Percentiles rank a stretch among this genome's conserved stretches.
Evolutionary conservation across 768 basidiomycete genomes (phyloP).

Genomic region (Dentipellis fragilis): DNA sequence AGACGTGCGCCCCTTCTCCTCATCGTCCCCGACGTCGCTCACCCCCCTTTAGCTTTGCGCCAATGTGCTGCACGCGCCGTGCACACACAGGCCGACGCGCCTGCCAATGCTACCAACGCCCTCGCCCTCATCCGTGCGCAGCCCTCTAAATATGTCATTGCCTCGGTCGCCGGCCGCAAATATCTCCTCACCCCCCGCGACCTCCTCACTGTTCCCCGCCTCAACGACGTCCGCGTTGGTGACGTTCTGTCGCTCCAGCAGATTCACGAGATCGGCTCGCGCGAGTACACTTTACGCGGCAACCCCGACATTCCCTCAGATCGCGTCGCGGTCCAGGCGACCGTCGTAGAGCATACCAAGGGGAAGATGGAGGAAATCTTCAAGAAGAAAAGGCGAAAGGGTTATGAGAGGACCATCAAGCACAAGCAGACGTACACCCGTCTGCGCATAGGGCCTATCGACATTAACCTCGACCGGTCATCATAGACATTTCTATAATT

Average conservation of each 20-base stretch:
- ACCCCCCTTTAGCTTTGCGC: conserved; percentile 6
- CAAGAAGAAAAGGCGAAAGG: conserved; percentile 98
- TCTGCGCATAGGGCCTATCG: conserved; percentile 80
- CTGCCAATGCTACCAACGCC: conserved; percentile 38
- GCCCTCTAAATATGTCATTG: conserved; percentile 86
- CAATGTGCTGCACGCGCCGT: conserved; percentile 19
- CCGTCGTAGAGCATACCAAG: conserved; percentile 97
- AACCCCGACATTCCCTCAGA: conserved; percentile 58
- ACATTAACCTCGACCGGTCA: conserved; percentile 23
- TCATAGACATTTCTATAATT: conserved; percentile 18
- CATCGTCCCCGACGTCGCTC: background rate
- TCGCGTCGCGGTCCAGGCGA: conserved; percentile 69
- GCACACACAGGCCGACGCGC: conserved; percentile 20
- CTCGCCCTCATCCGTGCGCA: conserved; percentile 81
- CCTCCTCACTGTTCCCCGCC: conserved; percentile 85
- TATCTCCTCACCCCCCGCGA: conserved; percentile 89
- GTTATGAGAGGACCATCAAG: conserved; percentile 88
- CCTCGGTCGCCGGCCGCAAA: conserved; percentile 76
- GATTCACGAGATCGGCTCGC: conserved; percentile 90
- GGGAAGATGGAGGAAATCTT: conserved; percentile 84
- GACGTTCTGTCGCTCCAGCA: conserved; percentile 74
- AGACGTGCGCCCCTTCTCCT: conserved; percentile 5
- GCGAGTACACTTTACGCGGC: conserved; percentile 86
- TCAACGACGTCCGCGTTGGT: conserved; percentile 80
- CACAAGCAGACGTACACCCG: conserved; percentile 96